Evolutionary conservation across 495 filamentous ascomycete genomes (phyloP).

Genomic region (Penicillium silybi): DNA sequence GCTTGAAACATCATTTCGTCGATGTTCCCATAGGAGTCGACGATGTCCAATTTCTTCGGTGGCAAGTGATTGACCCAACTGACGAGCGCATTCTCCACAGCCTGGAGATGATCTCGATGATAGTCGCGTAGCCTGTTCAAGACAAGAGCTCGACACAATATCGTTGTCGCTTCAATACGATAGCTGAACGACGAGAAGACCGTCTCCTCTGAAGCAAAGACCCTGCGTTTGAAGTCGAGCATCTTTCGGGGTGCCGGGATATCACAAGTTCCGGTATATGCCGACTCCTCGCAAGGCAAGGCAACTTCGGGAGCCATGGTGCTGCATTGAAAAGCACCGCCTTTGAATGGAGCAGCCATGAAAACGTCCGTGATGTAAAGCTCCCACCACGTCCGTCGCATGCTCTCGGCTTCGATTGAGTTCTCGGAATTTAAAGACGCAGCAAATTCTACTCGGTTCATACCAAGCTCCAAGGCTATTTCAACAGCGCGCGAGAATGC

Average conservation of each 20-base stretch:
- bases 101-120: constrained; percentile 41
- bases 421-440: constrained; percentile 16
- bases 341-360: constrained; percentile 30
- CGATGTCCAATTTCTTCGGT: constrained; percentile 36
- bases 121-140: constrained; percentile 33
- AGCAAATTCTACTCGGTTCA: constrained; percentile 35
- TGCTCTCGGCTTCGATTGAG: constrained; percentile 36
- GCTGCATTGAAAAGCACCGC: constrained; percentile 28
- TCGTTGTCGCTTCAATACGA: constrained; percentile 38
- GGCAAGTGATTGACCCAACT: constrained; percentile 45
- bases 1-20: constrained; percentile 48
- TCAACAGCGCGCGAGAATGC: constrained; percentile 29
- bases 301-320: constrained; percentile 31
- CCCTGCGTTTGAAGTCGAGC: constrained; percentile 32
- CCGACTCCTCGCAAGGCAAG: constrained; percentile 38
- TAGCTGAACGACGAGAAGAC: constrained; percentile 42
- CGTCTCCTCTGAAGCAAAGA: constrained; percentile 35
- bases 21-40: constrained; percentile 42
- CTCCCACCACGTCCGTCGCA: constrained; percentile 44
- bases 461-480: constrained; percentile 35
- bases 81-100: constrained; percentile 41
- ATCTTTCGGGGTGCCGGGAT: constrained; percentile 31
- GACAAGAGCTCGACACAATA: constrained; percentile 35
- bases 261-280: constrained; percentile 24
- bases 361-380: constrained; percentile 37